A percentile compares a stretch with the other conserved stretches of the same genome.
Evolutionary conservation across 2,329 filamentous ascomycete genomes (phyloP).

Genomic region (Simplicillium sp.): DNA sequence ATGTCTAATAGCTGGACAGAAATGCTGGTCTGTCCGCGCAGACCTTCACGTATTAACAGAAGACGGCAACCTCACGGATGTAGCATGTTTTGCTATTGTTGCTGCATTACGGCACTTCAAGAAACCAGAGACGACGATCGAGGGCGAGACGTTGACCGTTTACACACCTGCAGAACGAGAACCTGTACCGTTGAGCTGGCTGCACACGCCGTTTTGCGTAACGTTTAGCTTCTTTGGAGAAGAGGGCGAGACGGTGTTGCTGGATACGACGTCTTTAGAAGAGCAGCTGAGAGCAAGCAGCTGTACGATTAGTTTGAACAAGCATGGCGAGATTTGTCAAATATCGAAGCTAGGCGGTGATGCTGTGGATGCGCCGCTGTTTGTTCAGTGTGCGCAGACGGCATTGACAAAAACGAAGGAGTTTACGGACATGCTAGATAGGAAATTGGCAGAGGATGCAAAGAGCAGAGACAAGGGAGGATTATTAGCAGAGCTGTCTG

Average conservation of each 20-base stretch:
- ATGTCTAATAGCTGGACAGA: slow-evolving; percentile 82
- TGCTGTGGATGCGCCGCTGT: slow-evolving; percentile 66
- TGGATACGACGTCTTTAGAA: slow-evolving; percentile 67
- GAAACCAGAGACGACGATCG: slow-evolving; percentile 78
- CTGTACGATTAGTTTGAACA: slow-evolving; percentile 78
- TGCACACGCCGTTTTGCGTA: slow-evolving; percentile 86
- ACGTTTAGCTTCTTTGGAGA: slow-evolving; percentile 79
- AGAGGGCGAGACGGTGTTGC: slow-evolving; percentile 54
- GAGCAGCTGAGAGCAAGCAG: slow-evolving; percentile 67
- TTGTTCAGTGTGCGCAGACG: slow-evolving; percentile 67
- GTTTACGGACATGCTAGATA: slow-evolving; percentile 64
- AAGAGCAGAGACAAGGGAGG: slow-evolving; percentile 72
- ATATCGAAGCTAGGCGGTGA: slow-evolving; percentile 83
- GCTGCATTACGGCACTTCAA: slow-evolving; percentile 86
- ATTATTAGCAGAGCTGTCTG: slow-evolving; percentile 65
- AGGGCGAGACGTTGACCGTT: slow-evolving; percentile 75
- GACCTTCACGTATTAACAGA: slow-evolving; percentile 88
- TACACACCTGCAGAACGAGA: slow-evolving; percentile 80
- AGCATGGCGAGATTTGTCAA: slow-evolving; percentile 83
- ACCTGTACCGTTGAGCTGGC: slow-evolving; percentile 79
- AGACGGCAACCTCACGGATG: slow-evolving; percentile 84
- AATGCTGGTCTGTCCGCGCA: slow-evolving; percentile 84
- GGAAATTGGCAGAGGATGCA: slow-evolving; percentile 65
- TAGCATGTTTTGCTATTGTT: slow-evolving; percentile 76
- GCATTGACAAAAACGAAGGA: slow-evolving; percentile 75